Evolutionary conservation across 2,329 filamentous ascomycete genomes (phyloP), one percentile per base, ranked within the genome.

Genomic region (Cyphellophora attinorum): DNA sequence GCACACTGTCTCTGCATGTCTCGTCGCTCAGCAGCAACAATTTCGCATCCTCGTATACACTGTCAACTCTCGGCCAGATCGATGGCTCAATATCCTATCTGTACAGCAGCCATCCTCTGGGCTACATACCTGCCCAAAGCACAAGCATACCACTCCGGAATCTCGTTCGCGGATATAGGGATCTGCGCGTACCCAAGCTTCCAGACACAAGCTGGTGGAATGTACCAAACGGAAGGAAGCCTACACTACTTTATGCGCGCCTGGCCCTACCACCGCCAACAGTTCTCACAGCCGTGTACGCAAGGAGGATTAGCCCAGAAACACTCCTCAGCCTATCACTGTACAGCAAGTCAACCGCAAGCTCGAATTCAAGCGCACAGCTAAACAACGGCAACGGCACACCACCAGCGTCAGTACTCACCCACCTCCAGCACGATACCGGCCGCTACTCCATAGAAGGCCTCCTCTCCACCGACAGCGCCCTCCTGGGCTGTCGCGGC

Each of bases 11-110:
- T 40, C 67, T 98, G 34, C 85, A 85, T 38, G 74, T 96, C 38
- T 94, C 89, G 5, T 93, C 91, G 5, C 79, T 98, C 18, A 85
- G 88, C 5, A 88, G 88, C 12, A 81, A 85, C 6, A 85, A 94
- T 58, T 95, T 96, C 51, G 89, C 88, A 15, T 93, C 88, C 11
- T 89, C 86, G 23, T 98, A 98, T 60, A 82, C 85, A 27, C 74
- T 98, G 29, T 85, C 86, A 41, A 93, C 81, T 27, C 74, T 93
- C 11, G 91, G 89, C 40, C 72, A 93, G 21, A 88, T 98, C 33
- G 89, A 96, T 62, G 91, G 91, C 56, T 94, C 86, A n/a, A 74
- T 98, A 38, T 93, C 88, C 11, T 98, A 96, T 61, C 75, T 98
- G 35, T 96, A 93, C 65, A 93, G 86, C 31, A 93, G 85, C 3